Evolutionary conservation across 2,329 filamentous ascomycete species (phyloP).

Genomic region (Karstenula rhodostoma): DNA sequence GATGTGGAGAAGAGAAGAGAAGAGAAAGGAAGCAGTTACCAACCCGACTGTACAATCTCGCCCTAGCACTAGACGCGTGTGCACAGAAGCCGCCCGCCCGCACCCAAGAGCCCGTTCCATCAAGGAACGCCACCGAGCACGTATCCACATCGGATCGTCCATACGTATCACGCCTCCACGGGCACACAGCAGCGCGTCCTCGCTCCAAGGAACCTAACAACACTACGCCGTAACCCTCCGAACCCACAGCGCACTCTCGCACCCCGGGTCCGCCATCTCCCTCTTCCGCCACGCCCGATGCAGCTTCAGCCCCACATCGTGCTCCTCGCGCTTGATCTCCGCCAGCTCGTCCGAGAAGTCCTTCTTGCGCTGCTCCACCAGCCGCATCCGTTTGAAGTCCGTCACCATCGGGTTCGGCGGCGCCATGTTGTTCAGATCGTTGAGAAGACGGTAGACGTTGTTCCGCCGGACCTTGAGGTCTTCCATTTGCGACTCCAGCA

Average conservation of each 20-base stretch:
- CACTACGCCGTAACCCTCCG: conserved; percentile 44
- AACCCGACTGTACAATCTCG: background rate
- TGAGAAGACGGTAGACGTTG: conserved; percentile 48
- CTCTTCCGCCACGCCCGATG: conserved; percentile 51
- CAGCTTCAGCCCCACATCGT: conserved; percentile 51
- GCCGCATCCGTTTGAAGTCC: conserved; percentile 44
- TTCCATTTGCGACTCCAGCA: conserved; percentile 50
- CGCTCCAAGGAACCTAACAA: too few relatives aligned
- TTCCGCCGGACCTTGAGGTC: conserved; percentile 47
- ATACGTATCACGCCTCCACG: too few relatives aligned
- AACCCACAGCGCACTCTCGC: conserved; percentile 49
- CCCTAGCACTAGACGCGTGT: too few relatives aligned
- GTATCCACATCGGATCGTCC: background rate
- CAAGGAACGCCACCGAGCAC: background rate
- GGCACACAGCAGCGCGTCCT: too few relatives aligned
- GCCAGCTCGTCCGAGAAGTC: conserved; percentile 48
- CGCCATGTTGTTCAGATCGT: conserved; percentile 45
- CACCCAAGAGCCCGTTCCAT: too few relatives aligned
- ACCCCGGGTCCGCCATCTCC: conserved; percentile 47
- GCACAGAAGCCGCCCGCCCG: too few relatives aligned
- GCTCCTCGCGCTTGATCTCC: conserved; percentile 48
- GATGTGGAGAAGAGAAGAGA: background rate
- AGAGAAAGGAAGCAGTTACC: too few relatives aligned
- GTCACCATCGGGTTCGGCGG: conserved; percentile 50
- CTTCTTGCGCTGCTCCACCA: conserved; percentile 46